Base-by-base conservation (phyloP, 129 eudicot species). In the Rutidosis leptorrhynchoides region DNA sequence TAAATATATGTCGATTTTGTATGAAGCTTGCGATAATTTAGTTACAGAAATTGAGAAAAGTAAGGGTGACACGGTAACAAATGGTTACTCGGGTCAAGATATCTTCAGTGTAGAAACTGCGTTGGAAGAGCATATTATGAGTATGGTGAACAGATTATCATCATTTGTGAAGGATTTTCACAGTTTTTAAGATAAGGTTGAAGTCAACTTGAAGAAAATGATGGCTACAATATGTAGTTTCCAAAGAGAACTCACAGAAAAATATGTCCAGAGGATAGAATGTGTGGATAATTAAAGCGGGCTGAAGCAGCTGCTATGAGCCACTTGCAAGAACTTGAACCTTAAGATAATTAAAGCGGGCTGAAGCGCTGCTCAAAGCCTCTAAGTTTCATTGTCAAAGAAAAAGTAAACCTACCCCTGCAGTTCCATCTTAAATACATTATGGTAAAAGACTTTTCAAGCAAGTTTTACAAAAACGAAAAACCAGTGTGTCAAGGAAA, bases 181-280 rank as follows among this genome's bases (percentile, higher is more conserved):
- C 23, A 55, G 65, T 64, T 57, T 56, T 70, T 86, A 83, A 61
- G 32, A 49, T 21, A 75, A 83, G 56, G 70, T 56, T 52, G 96
- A 85, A 70, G 77, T 28, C 30, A 61, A 74, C 56, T 72, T 78
- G 61, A 88, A 70, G 79, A 95, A 92, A 68, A 68, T 85, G 87
- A 88, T 81, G 72, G 74, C 54, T 62, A 74, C 84, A 32, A 68
- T 92, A 30, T 67, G 81, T 45, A 80, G 70, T 73, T 64, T 92
- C 72, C 98, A 88, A 80, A 88, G 84, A 67, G 95, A 88, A 69
- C 83, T 92, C 24, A 95, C 83, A 46, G 96, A 88, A 72, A 92
- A 92, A 79, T 95, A 85, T 68, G 80, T 83, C 64, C 89, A 92
- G 72, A 79, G 32, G 98, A 92, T 37, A 87, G 77, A 74, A 85